Evolutionary conservation across 345 rosid genomes (phyloP).

Genomic region (Noccaea caerulescens): DNA sequence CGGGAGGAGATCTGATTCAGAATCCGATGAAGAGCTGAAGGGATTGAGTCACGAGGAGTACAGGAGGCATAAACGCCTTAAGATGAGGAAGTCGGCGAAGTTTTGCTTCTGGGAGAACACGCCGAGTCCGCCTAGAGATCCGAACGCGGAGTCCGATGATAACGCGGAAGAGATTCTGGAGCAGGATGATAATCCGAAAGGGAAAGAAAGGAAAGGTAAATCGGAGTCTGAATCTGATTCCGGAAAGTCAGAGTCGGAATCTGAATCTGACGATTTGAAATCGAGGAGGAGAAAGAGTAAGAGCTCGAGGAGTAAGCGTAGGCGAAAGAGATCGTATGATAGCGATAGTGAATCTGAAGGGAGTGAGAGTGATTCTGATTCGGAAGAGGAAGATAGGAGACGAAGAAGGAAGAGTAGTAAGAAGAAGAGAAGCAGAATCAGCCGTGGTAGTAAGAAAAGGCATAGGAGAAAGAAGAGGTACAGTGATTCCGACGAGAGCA

Average conservation of each 20-base stretch:
- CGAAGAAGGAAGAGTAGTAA: slow-evolving; percentile 48
- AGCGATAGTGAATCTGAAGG: slow-evolving; percentile 53
- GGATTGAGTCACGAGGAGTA: slow-evolving; percentile 80
- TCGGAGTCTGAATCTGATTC: slow-evolving; percentile 48
- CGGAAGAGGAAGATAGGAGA: slow-evolving; percentile 50
- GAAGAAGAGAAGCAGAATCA: slow-evolving; percentile 45
- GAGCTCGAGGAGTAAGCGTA: slow-evolving; percentile 42
- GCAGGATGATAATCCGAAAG: slow-evolving; percentile 47
- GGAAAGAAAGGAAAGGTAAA: slow-evolving; percentile 38
- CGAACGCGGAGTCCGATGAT: slow-evolving; percentile 52
- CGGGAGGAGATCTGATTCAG: slow-evolving; percentile 63
- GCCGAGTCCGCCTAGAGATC: slow-evolving; percentile 81
- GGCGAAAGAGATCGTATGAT: slow-evolving; percentile 35
- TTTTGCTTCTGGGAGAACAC: slow-evolving; percentile 73
- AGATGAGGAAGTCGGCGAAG: slow-evolving; percentile 65
- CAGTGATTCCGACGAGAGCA: slow-evolving; percentile 52
- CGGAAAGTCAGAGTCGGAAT: slow-evolving; percentile 52
- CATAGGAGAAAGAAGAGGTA: slow-evolving; percentile 44
- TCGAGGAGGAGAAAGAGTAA: slow-evolving; percentile 50
- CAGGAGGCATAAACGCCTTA: slow-evolving; percentile 85
- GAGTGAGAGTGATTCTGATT: slow-evolving; percentile 53
- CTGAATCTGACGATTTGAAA: slow-evolving; percentile 54
- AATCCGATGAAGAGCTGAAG: slow-evolving; percentile 84
- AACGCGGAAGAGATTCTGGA: slow-evolving; percentile 54
- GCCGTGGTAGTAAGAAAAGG: slow-evolving; percentile 44